These are phyloP conservation scores for Penicillium nucicola DNA, from an alignment of 495 filamentous ascomycete genomes.

Conservation along the genomic window DNA sequence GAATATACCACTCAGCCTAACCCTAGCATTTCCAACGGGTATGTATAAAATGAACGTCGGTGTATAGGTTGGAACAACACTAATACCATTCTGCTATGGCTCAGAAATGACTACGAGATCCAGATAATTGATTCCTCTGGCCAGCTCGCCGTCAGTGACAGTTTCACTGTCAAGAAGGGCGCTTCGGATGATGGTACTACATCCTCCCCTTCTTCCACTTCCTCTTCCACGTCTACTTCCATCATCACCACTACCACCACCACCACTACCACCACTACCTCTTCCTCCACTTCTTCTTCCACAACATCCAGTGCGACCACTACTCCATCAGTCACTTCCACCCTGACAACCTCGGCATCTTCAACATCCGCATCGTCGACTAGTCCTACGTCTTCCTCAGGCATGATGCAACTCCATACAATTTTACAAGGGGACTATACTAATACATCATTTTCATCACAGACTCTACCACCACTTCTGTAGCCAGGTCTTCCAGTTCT, in stretches of 20 bases:
- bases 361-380: conserved; percentile 3
- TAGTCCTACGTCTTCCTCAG: conserved; percentile 10
- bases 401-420: conserved; percentile 12
- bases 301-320: conserved; percentile 7
- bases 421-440: background rate
- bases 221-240: background rate
- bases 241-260: background rate
- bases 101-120: conserved; percentile 13
- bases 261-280: conserved; percentile 1
- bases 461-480: background rate
- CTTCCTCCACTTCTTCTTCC: conserved; percentile 5
- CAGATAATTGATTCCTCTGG: conserved; percentile 14
- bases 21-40: conserved; percentile 15
- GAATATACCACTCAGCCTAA: conserved; percentile 15
- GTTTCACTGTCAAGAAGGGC: conserved; percentile 12
- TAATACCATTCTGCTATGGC: conserved; percentile 2
- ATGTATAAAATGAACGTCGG: conserved; percentile 4
- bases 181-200: conserved; percentile 12
- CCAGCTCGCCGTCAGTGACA: conserved; percentile 12
- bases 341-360: conserved; percentile 5
- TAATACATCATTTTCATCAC: background rate
- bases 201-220: conserved; percentile 7
- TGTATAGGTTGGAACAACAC: conserved; percentile 2
- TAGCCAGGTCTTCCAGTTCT: background rate
- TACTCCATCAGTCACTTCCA: conserved; percentile 4